Percentiles rank a stretch among this genome's conserved stretches.
phyloP scores from a whole-genome alignment of 805 yeast species.

The Danielia oregonensis region DNA sequence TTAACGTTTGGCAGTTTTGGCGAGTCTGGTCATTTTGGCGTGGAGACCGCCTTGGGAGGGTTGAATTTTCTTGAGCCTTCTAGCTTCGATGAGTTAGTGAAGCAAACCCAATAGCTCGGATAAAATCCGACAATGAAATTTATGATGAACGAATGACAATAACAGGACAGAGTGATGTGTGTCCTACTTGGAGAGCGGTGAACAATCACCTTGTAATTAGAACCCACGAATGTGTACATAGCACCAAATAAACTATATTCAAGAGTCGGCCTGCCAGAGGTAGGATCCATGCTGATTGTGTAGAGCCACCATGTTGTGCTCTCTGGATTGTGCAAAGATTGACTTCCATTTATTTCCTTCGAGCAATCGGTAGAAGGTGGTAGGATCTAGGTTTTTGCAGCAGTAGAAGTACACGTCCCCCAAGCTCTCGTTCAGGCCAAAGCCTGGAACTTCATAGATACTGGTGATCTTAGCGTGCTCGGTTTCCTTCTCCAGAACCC shows the following conservation, averaged over 20 bases:
- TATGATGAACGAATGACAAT: too few species aligned
- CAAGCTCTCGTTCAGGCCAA: not conserved
- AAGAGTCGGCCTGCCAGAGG: conserved; percentile 1
- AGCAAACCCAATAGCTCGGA: conserved; percentile 1
- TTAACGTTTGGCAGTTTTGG: not conserved
- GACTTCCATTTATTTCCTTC: not conserved
- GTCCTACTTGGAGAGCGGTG: too few species aligned
- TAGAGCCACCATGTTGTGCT: not conserved
- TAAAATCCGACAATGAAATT: too few species aligned
- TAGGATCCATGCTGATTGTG: not conserved
- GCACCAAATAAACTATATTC: not conserved
- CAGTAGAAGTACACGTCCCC: not conserved
- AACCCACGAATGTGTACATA: too few species aligned
- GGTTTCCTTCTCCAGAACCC: conserved; percentile 5
- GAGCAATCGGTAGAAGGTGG: not conserved
- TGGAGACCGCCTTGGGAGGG: conserved; percentile 3
- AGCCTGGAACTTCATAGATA: conserved; percentile 7
- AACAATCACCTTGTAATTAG: too few species aligned
- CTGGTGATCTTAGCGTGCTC: conserved; percentile 10
- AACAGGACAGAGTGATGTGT: too few species aligned
- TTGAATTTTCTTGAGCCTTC: conserved; percentile 8
- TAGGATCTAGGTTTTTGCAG: not conserved
- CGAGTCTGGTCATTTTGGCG: not conserved
- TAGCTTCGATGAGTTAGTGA: conserved; percentile 3
- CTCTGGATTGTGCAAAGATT: not conserved